Evolutionary conservation across 345 rosid species (phyloP).

Genomic region (Citrus australasica): DNA sequence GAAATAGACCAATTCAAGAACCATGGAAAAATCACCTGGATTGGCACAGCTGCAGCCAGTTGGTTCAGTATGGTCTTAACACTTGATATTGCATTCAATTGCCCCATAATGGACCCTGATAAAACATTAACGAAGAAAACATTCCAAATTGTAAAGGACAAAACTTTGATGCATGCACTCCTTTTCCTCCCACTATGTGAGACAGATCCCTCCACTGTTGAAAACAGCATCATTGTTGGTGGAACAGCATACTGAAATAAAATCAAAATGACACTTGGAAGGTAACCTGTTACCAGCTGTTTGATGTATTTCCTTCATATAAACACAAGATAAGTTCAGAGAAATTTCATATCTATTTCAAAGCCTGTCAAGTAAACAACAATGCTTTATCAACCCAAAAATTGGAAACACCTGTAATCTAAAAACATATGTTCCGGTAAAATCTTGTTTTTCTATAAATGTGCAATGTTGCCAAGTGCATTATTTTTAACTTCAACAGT

Average conservation of each 20-base stretch:
- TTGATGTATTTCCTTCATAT: slow-evolving; percentile 44
- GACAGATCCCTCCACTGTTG: slow-evolving; percentile 71
- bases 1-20: not conserved
- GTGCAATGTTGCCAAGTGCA: not conserved
- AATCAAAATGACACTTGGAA: slow-evolving; percentile 88
- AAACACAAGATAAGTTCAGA: slow-evolving; percentile 7
- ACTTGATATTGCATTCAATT: slow-evolving; percentile 48
- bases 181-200: slow-evolving; percentile 77
- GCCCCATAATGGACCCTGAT: slow-evolving; percentile 70
- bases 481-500: not conserved
- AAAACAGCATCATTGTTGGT: slow-evolving; percentile 84
- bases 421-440: too few relatives aligned
- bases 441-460: too few relatives aligned
- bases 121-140: slow-evolving; percentile 84
- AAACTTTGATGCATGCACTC: slow-evolving; percentile 76
- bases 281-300: slow-evolving; percentile 80
- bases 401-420: not conserved
- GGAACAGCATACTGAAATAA: slow-evolving; percentile 70
- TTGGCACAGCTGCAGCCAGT: slow-evolving; percentile 76
- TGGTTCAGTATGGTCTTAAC: slow-evolving; percentile 53
- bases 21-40: slow-evolving; percentile 49
- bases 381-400: not conserved
- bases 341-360: not conserved
- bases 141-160: slow-evolving; percentile 91
- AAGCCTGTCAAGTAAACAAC: not conserved